phyloP scores from a whole-genome alignment of 306 rosid species.

The Glycyrrhiza uralensis region DNA sequence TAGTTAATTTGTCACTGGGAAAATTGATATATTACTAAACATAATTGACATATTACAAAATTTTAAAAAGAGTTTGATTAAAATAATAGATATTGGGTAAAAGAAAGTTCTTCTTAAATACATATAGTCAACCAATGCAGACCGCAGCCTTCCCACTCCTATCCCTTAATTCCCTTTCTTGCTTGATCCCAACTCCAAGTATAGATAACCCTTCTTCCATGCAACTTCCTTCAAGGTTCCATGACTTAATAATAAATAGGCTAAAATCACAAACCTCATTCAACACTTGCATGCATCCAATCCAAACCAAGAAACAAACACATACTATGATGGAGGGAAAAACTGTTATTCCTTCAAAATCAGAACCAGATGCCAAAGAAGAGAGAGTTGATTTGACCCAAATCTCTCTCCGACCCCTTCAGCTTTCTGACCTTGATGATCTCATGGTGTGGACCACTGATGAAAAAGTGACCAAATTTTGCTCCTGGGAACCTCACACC shows the following conservation, averaged over 20 bases:
- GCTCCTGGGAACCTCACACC: conserved; percentile 58
- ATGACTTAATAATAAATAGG: conserved; percentile 8
- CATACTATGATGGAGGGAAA: conserved; percentile 10
- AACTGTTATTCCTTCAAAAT: not conserved
- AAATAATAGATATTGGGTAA: not conserved
- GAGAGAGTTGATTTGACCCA: conserved; percentile 17
- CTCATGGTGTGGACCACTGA: conserved; percentile 60
- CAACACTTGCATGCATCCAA: not conserved
- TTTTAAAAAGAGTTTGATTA: too few species aligned
- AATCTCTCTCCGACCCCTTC: conserved; percentile 50
- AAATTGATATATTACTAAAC: too few species aligned
- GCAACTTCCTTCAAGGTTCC: not conserved
- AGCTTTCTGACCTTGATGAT: conserved; percentile 60
- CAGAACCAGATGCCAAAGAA: not conserved
- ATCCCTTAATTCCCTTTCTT: not conserved
- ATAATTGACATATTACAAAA: not conserved
- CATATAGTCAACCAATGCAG: not conserved
- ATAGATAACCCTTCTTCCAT: not conserved
- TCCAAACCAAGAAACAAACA: not conserved
- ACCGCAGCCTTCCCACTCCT: not conserved
- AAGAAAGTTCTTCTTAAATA: not conserved
- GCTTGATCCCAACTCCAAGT: not conserved
- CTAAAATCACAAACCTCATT: not conserved
- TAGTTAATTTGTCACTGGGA: too few species aligned
- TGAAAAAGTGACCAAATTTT: conserved; percentile 46